Conservation (phyloP, 2,329 filamentous ascomycete species). For the Fusarium xylarioides region DNA sequence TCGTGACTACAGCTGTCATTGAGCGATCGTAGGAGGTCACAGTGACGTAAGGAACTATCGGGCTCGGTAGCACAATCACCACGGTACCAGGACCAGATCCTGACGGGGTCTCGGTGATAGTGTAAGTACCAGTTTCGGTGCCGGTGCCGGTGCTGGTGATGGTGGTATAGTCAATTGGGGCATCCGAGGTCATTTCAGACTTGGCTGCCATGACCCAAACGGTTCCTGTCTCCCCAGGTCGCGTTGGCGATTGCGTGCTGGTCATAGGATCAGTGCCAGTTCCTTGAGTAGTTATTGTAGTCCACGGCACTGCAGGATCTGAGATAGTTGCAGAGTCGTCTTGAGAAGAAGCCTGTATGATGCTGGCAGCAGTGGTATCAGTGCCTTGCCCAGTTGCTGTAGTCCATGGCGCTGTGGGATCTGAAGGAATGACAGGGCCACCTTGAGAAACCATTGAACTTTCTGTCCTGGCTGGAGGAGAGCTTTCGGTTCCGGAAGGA, state of each 20-base stretch:
- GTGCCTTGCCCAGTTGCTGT: neutral
- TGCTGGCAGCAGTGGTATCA: neutral
- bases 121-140: neutral
- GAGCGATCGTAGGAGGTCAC: neutral
- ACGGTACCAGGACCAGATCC: neutral
- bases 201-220: neutral
- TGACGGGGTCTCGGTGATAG: neutral
- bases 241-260: neutral
- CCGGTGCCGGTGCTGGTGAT: neutral
- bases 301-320: neutral
- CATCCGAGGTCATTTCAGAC: neutral
- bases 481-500: neutral
- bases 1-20: fast-evolving
- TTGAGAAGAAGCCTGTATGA: neutral
- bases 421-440: neutral
- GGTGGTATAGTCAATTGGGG: neutral
- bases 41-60: neutral
- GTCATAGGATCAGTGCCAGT: neutral
- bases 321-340: neutral
- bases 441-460: neutral
- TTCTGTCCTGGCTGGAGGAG: neutral
- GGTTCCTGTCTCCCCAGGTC: neutral
- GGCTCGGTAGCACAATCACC: neutral
- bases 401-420: neutral
- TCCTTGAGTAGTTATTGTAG: neutral